phyloP scores from a whole-genome alignment of 2,329 filamentous ascomycete genomes.

The Talaromyces atroroseus region DNA sequence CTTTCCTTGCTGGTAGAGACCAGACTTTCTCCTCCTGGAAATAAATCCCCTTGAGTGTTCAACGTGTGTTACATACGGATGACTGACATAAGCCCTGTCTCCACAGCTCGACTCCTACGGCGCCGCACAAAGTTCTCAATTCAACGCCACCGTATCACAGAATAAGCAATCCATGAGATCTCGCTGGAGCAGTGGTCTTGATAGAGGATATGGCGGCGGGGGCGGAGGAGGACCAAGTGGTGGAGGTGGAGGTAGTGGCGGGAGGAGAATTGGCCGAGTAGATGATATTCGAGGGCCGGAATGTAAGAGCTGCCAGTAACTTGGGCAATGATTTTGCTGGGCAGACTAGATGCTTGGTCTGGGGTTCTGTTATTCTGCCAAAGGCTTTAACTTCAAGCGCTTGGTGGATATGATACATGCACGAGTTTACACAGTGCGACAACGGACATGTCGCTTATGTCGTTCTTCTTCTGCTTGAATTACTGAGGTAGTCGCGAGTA shows the following conservation, averaged over 20 bases:
- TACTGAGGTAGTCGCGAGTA: neutral
- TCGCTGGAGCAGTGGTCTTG: constrained; percentile 23
- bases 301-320: constrained; percentile 40
- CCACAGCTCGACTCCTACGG: constrained; percentile 41
- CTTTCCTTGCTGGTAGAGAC: neutral
- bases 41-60: neutral
- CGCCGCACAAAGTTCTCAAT: constrained; percentile 42
- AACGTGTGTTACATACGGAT: neutral
- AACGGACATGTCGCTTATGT: neutral
- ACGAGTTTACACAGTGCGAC: neutral
- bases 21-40: no score
- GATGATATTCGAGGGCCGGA: constrained; percentile 47
- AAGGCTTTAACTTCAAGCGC: neutral
- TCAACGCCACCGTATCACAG: constrained; percentile 36
- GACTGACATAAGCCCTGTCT: neutral
- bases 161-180: constrained; percentile 20
- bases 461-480: neutral
- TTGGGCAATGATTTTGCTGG: neutral
- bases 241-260: constrained; percentile 25
- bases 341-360: neutral
- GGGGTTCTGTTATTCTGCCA: neutral
- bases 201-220: constrained; percentile 26
- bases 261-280: constrained; percentile 39
- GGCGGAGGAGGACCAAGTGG: constrained; percentile 26
- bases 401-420: neutral